Evolutionary conservation across 2,329 filamentous ascomycete genomes (phyloP).

Genomic region (Furcasterigmium furcatum): DNA sequence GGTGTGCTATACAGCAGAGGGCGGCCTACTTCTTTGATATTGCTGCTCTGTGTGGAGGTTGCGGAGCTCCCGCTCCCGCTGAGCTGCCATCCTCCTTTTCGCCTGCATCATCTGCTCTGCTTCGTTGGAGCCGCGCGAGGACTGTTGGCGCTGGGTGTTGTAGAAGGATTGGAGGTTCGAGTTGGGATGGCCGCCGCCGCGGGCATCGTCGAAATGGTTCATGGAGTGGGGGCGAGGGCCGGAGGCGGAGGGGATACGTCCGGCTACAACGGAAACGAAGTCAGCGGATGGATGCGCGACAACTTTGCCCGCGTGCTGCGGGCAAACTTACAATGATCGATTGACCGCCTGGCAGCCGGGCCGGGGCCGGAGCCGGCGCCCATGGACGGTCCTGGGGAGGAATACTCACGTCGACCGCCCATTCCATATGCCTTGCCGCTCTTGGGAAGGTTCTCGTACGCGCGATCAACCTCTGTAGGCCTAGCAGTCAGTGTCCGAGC

Average conservation of each 20-base stretch:
- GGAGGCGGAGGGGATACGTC: constrained; percentile 62
- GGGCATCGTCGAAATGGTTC: constrained; percentile 75
- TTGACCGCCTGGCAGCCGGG: constrained; percentile 17
- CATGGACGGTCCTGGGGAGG: constrained; percentile 48
- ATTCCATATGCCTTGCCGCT: constrained; percentile 87
- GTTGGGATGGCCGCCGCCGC: constrained; percentile 56
- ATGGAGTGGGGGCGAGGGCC: constrained; percentile 77
- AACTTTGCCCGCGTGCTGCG: constrained; percentile 12
- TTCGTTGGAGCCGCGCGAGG: constrained; percentile 78
- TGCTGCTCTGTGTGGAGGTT: constrained; percentile 99
- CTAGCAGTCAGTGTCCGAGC: constrained; percentile 15
- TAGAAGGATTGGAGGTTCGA: constrained; percentile 92
- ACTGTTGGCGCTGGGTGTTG: constrained; percentile 87
- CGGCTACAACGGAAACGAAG: constrained; percentile 48
- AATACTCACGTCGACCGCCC: constrained; percentile 77
- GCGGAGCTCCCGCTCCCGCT: constrained; percentile 97
- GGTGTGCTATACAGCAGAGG: constrained; percentile 69
- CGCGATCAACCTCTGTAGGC: constrained; percentile 83
- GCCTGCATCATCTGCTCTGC: constrained; percentile 99
- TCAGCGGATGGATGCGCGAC: constrained; percentile 17
- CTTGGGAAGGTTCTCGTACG: constrained; percentile 93
- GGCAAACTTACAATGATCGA: constrained; percentile 21
- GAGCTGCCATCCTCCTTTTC: constrained; percentile 98
- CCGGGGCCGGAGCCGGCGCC: constrained; percentile 19
- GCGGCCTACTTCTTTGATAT: constrained; percentile 97